Evolutionary conservation across 2,329 filamentous ascomycete genomes (phyloP).

Genomic region (Xylariales sp.): DNA sequence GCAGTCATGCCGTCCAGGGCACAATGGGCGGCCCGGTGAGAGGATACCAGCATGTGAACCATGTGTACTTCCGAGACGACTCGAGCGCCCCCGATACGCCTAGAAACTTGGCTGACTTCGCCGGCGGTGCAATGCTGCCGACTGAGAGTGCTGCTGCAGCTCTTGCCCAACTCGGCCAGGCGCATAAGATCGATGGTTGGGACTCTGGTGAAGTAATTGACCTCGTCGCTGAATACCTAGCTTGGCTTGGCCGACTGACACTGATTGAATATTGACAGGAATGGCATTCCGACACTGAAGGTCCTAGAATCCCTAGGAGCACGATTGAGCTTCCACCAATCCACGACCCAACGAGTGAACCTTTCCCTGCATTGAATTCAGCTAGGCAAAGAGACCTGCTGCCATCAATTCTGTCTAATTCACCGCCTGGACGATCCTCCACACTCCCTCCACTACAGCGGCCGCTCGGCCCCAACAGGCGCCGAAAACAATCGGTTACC

Average conservation of each 20-base stretch:
- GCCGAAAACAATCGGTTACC: constrained; percentile 81
- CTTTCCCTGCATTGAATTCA: constrained; percentile 59
- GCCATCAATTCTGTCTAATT: constrained; percentile 75
- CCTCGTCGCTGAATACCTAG: background rate
- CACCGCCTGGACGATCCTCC: constrained; percentile 77
- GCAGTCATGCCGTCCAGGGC: constrained; percentile 12
- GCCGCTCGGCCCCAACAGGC: constrained; percentile 63
- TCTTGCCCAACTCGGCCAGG: constrained; percentile 75
- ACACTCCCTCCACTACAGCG: constrained; percentile 81
- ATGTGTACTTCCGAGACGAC: constrained; percentile 63
- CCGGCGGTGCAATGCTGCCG: constrained; percentile 58
- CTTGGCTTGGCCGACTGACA: constrained; percentile 4
- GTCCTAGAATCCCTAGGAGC: constrained; percentile 56
- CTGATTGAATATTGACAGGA: constrained; percentile 43
- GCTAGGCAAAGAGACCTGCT: constrained; percentile 63
- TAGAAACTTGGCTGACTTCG: constrained; percentile 64
- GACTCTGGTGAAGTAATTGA: constrained; percentile 71
- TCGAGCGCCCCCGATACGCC: constrained; percentile 64
- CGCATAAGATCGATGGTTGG: constrained; percentile 73
- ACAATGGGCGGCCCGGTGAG: constrained; percentile 15
- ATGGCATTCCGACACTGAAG: constrained; percentile 67
- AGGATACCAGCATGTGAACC: constrained; percentile 21
- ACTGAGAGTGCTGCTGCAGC: constrained; percentile 79
- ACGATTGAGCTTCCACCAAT: constrained; percentile 72
- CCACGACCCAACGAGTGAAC: constrained; percentile 70